A percentile compares a stretch with the other conserved stretches of the same genome.
Conservation (phyloP, 2,329 filamentous ascomycete species). For the Cordyceps cicadae region DNA sequence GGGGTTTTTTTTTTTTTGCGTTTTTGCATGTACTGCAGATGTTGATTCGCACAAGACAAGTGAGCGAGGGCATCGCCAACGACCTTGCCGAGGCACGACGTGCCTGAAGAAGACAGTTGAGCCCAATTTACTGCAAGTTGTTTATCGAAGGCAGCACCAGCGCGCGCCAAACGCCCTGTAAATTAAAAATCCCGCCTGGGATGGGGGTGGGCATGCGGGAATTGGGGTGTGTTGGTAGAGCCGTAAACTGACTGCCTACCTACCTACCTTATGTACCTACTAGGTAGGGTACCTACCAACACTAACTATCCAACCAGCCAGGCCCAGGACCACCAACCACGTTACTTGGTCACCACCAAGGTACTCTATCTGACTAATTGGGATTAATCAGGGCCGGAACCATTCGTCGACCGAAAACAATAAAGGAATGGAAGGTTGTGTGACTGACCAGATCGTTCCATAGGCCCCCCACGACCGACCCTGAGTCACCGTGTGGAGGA, state of each 20-base stretch:
- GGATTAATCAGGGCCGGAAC: background rate
- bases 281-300: too few relatives aligned
- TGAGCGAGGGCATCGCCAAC: too few relatives aligned
- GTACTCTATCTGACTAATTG: background rate
- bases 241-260: background rate
- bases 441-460: too few relatives aligned
- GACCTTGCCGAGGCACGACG: too few relatives aligned
- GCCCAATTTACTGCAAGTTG: background rate
- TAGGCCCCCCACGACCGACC: too few relatives aligned
- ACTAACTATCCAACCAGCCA: too few relatives aligned
- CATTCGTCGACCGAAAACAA: background rate
- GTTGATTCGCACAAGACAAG: too few relatives aligned
- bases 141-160: background rate
- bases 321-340: too few relatives aligned
- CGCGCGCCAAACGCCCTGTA: slow-evolving; percentile 1
- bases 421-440: background rate
- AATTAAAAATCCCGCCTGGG: background rate
- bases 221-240: background rate
- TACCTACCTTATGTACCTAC: too few relatives aligned
- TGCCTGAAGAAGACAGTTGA: background rate
- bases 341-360: too few relatives aligned
- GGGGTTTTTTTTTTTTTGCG: too few relatives aligned
- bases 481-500: background rate
- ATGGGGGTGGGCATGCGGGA: background rate
- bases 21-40: too few relatives aligned